Evolutionary conservation across 495 filamentous ascomycete species (phyloP), one percentile per base, ranked within the genome.

Genomic region (Lepidopterella palustris): DNA sequence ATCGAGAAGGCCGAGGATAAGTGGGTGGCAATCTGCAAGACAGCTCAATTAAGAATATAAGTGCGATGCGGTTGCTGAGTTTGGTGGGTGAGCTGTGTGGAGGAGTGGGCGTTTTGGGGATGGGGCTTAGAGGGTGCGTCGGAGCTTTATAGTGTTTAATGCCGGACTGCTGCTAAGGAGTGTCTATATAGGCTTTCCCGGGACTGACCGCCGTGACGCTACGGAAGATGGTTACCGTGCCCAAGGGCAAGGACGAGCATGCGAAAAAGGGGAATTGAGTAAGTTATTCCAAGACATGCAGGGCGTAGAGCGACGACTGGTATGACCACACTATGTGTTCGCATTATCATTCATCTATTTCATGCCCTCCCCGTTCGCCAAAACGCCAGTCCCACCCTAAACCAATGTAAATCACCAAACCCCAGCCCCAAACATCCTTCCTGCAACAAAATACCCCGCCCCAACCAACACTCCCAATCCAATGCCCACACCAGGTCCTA

Each of bases 211-310:
- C 80, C 4, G 73, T 78, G 1, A 78, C 75, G 15, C 80, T 85
- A 6, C 82, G 80, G 2, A 74, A 73, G 24, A 68, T 83, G 49
- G 74, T 85, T 11, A 68, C 70, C n/a, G 80, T 85, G 25, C 82
- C 82, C 25, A 82, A 81, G 72, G 76, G 72, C 39, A 78, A 79
- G 53, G 76, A 78, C 59, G 79, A 84, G 65, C 80, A 84, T 63
- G 57, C 58, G n/a, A 39, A 65, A 23, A 65, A 24, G 47, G 62
- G 62, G 18, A 64, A 64, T 15, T 50, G 40, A 26, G n/a, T n/a
- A n/a, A 48, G 48, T 26, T 4, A 26, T 5, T 51, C n/a, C n/a
- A n/a, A n/a, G n/a, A n/a, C n/a, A n/a, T n/a, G n/a, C n/a, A n/a
- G n/a, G n/a, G n/a, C n/a, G n/a, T n/a, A n/a, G n/a, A n/a, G n/a